Evolutionary conservation across 345 rosid genomes (phyloP).

Genomic region (Noccaea bulbosa): DNA sequence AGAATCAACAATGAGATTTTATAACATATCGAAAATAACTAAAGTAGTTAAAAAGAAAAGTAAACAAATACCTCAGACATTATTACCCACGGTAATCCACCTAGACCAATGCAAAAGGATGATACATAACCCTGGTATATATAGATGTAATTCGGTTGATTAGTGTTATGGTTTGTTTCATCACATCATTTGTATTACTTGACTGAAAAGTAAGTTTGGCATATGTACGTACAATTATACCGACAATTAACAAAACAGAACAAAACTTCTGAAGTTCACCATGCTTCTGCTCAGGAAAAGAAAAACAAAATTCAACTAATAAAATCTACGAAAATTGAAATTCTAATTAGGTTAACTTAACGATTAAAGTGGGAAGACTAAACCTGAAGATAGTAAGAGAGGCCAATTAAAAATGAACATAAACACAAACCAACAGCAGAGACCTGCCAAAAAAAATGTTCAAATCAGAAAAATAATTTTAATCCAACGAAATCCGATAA

Average conservation of each 20-base stretch:
- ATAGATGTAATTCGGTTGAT: neutral
- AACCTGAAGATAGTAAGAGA: conserved; percentile 59
- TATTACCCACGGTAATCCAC: conserved; percentile 60
- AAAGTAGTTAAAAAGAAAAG: neutral
- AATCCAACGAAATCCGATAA: neutral
- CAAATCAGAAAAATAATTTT: neutral
- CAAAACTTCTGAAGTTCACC: conserved; percentile 37
- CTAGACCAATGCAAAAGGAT: conserved; percentile 48
- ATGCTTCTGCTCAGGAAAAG: conserved; percentile 34
- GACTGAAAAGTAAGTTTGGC: neutral
- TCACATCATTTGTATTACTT: neutral
- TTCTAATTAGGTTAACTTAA: too few species aligned
- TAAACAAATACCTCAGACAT: conserved; percentile 66
- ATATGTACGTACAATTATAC: conserved; percentile 49
- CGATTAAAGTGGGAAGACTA: neutral
- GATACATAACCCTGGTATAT: conserved; percentile 46
- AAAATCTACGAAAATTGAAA: neutral
- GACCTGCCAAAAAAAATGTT: conserved; percentile 26
- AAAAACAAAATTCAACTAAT: neutral
- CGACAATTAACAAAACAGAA: conserved; percentile 45
- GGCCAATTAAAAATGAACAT: conserved; percentile 44
- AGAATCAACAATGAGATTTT: neutral
- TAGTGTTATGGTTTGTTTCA: conserved; percentile 12
- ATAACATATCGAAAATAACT: neutral
- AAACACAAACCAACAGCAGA: conserved; percentile 48